Evolutionary conservation across 345 rosid species (phyloP), one percentile per base, ranked within the genome.

Genomic region (Odontarrhena argentea): DNA sequence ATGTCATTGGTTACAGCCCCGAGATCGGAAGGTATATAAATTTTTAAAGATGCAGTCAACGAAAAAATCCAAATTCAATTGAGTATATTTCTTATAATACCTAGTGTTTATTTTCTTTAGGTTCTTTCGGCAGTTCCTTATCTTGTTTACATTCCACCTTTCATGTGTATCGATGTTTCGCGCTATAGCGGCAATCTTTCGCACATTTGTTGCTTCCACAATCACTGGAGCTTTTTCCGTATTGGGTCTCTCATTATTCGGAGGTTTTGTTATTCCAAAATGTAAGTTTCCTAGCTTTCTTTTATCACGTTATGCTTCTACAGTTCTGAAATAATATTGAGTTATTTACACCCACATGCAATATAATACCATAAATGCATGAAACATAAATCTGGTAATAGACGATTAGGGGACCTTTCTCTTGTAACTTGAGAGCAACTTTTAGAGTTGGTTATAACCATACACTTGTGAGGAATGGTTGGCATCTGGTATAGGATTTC

Each of bases 251-350:
- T 65, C 86, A 65, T 30, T 81, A 35, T 80, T 83, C 2, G 91
- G 94, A 63, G 94, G 88, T 15, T 87, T 87, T 72, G 48, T 85
- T 55, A 61, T 85, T 51, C 86, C 87, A 60, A 67, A 67, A 68
- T 52, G 87, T 79, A 74, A 65, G 79, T 56, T 12, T 47, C n/a
- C 28, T 34, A 9, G 8, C 12, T 41, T 18, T 54, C 18, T 57
- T 47, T 44, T 3, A 44, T 34, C 14, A 67, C 44, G 69, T 40
- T 51, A 25, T 64, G 38, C 40, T 63, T 49, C 47, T 24, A 49
- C 13, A 49, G 14, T 5, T 41, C 32, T 52, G 15, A n/a, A 37
- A 38, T 47, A 18, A 48, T 18, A 44, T 45, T 45, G 22, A 18
- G 22, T 18, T 18, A 18, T 18, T 18, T 32, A 46, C n/a, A 15